These are phyloP conservation scores for Penicillium sp. DNA, from an alignment of 2,329 filamentous ascomycete genomes.

Conservation along the genomic window DNA sequence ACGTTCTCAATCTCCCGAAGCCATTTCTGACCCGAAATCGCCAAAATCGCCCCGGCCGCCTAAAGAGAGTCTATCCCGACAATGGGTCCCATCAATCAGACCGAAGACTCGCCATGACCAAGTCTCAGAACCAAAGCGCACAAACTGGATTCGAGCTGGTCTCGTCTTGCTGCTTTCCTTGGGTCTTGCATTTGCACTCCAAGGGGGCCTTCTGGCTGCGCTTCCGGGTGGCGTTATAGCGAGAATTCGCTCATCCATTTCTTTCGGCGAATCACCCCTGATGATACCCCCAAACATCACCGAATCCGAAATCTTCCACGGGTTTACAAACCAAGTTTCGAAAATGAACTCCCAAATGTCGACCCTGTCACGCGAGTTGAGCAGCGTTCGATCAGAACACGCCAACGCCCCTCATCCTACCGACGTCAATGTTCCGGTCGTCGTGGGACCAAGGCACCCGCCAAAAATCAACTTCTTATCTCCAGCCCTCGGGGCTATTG, in stretches of 20 bases:
- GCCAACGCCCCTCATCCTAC: slow-evolving; percentile 22
- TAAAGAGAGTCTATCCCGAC: slow-evolving; percentile 6
- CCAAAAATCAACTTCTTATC: slow-evolving; percentile 71
- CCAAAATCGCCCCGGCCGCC: not conserved
- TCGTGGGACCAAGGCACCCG: slow-evolving; percentile 8
- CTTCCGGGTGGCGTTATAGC: slow-evolving; percentile 8
- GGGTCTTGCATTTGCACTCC: slow-evolving; percentile 8
- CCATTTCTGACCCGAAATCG: not conserved
- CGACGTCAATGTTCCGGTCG: slow-evolving; percentile 16
- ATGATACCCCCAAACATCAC: slow-evolving; percentile 24
- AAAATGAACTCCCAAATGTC: slow-evolving; percentile 32
- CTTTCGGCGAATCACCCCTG: slow-evolving; percentile 2
- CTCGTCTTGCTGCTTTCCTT: slow-evolving; percentile 13
- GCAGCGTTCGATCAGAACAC: slow-evolving; percentile 25
- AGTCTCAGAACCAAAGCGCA: not conserved
- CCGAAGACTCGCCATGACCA: not conserved
- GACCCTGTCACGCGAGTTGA: slow-evolving; percentile 31
- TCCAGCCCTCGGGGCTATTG: slow-evolving; percentile 60
- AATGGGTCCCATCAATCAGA: slow-evolving; percentile 4
- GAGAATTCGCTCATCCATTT: slow-evolving; percentile 16
- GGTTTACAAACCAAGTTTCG: slow-evolving; percentile 27
- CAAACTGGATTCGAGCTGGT: slow-evolving; percentile 8
- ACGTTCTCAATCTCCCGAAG: slow-evolving; percentile 6
- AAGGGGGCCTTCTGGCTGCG: slow-evolving; percentile 6
- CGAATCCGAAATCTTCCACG: slow-evolving; percentile 24